These are phyloP conservation scores for Lipomyces starkeyi DNA, from an alignment of 805 yeast genomes.

Conservation along the genomic window DNA sequence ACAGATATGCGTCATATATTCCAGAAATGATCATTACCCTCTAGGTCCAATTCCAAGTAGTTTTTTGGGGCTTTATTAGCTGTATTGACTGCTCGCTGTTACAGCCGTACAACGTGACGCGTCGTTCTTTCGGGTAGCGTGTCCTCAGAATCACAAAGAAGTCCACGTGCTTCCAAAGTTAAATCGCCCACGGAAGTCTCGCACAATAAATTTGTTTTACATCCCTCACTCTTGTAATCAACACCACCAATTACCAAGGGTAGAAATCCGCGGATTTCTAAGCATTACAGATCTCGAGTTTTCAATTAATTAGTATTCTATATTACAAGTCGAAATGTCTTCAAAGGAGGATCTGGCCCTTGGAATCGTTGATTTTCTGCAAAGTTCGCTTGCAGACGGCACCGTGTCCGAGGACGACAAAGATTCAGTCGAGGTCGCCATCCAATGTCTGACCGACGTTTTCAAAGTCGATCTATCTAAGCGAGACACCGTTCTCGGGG, in stretches of 20 bases:
- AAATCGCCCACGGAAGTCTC: not conserved
- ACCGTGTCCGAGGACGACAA: constrained; percentile 75
- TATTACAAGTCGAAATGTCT: constrained; percentile 11
- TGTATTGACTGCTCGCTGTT: not conserved
- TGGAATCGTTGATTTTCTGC: constrained; percentile 75
- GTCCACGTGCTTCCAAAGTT: constrained; percentile 2
- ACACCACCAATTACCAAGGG: not conserved
- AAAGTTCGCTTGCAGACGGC: constrained; percentile 62
- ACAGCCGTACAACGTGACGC: not conserved
- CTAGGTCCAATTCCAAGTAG: no score
- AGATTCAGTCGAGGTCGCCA: constrained; percentile 92
- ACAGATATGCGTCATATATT: no score
- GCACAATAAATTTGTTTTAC: no score
- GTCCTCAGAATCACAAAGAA: not conserved
- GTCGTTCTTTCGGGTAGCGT: not conserved
- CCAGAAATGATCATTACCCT: no score
- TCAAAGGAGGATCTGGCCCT: constrained; percentile 53
- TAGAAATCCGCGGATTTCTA: not conserved
- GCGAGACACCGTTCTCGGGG: constrained; percentile 42
- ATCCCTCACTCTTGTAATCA: no score
- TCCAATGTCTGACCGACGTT: constrained; percentile 78
- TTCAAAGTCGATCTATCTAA: constrained; percentile 65
- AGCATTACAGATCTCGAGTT: not conserved
- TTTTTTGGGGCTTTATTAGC: no score
- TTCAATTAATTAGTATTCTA: not conserved